Percentiles rank a stretch among this genome's conserved stretches.
Evolutionary conservation across 805 yeast species (phyloP).

Genomic region (Zygotorulaspora florentina): DNA sequence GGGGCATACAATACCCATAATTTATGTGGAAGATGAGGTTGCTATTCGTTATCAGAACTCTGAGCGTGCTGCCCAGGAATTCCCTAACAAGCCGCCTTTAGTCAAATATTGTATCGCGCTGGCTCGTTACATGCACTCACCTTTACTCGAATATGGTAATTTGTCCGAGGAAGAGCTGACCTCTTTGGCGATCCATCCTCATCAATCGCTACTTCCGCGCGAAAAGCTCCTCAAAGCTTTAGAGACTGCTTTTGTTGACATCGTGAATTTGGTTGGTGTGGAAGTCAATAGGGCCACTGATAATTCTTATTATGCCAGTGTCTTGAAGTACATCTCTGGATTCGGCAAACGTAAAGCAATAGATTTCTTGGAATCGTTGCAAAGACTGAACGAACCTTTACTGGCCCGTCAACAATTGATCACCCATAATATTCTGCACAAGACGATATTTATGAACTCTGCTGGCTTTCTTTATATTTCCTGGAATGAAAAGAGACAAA

Average conservation of each 20-base stretch:
- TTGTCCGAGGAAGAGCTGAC: slow-evolving; percentile 64
- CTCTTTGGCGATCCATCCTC: slow-evolving; percentile 62
- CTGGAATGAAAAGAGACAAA: slow-evolving; percentile 45
- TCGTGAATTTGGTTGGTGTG: slow-evolving; percentile 86
- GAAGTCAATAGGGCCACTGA: slow-evolving; percentile 89
- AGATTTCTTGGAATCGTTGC: slow-evolving; percentile 78
- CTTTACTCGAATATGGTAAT: slow-evolving; percentile 84
- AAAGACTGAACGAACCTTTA: slow-evolving; percentile 45
- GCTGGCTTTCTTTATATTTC: slow-evolving; percentile 84
- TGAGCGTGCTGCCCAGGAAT: slow-evolving; percentile 66
- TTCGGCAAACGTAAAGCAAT: slow-evolving; percentile 94
- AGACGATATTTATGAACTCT: slow-evolving; percentile 83
- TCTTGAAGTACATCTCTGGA: slow-evolving; percentile 80
- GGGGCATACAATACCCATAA: slow-evolving; percentile 56
- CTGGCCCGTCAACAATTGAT: slow-evolving; percentile 84
- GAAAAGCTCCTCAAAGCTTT: slow-evolving; percentile 63
- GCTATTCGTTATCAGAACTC: slow-evolving; percentile 86
- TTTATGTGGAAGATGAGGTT: slow-evolving; percentile 90
- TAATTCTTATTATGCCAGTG: slow-evolving; percentile 57
- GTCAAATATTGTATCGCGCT: slow-evolving; percentile 82
- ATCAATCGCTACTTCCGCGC: slow-evolving; percentile 65
- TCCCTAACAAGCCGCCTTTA: slow-evolving; percentile 76
- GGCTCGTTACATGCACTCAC: slow-evolving; percentile 89
- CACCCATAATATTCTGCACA: slow-evolving; percentile 71
- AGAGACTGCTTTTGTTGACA: slow-evolving; percentile 82